Evolutionary conservation across 192 early-diverging fungal genomes (phyloP).

Genomic region (Linnemannia zychae): DNA sequence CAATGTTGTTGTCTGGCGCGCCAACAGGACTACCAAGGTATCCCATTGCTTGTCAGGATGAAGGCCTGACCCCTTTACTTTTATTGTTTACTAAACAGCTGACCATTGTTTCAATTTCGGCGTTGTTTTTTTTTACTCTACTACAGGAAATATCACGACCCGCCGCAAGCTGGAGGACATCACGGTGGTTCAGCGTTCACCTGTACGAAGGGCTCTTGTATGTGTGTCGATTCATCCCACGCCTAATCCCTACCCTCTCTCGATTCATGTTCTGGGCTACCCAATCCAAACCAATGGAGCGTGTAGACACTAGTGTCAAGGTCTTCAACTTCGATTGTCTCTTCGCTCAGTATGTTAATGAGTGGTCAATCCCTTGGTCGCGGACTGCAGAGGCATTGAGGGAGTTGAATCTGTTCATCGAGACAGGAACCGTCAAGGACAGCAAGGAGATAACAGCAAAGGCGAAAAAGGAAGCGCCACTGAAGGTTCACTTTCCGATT

Average conservation of each 20-base stretch:
- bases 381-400: conserved; percentile 67
- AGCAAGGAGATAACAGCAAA: neutral
- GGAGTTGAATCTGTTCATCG: conserved; percentile 67
- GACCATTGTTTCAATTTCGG: neutral
- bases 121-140: neutral
- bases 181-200: conserved; percentile 55
- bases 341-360: conserved; percentile 78
- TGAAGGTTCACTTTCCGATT: conserved; percentile 80
- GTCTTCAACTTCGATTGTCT: conserved; percentile 80
- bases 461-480: conserved; percentile 35
- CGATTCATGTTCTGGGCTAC: conserved; percentile 68
- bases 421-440: conserved; percentile 43
- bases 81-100: neutral
- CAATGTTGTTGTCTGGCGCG: conserved; percentile 75
- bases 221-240: conserved; percentile 64
- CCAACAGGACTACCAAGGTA: conserved; percentile 68
- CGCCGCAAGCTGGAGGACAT: conserved; percentile 21
- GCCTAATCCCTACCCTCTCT: conserved; percentile 63
- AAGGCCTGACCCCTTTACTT: neutral
- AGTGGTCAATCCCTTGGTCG: conserved; percentile 82
- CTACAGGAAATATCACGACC: conserved; percentile 7
- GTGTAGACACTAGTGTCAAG: conserved; percentile 74
- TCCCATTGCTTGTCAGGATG: too few relatives aligned
- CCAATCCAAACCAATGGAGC: conserved; percentile 61
- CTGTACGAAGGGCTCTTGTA: conserved; percentile 71